Percentiles rank a stretch among this genome's conserved stretches.
These are phyloP conservation scores for Pseudogymnoascus sp. DNA, from an alignment of 2,329 filamentous ascomycete species.

Conservation along the genomic window DNA sequence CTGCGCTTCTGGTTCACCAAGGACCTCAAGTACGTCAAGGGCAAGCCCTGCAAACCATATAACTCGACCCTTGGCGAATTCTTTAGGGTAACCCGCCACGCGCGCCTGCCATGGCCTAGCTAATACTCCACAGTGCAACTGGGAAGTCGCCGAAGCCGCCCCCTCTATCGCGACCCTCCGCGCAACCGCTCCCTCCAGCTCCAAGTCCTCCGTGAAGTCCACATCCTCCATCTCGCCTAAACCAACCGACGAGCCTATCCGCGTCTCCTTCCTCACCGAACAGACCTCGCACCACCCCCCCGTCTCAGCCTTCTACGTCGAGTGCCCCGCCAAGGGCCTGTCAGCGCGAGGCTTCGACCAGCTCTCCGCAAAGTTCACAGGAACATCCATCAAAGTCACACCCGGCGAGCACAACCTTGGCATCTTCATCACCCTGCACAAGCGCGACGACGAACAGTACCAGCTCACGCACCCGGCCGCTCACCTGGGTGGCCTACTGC, in stretches of 20 bases:
- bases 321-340: conserved; percentile 85
- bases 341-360: conserved; percentile 88
- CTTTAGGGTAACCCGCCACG: conserved; percentile 58
- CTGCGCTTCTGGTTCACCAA: conserved; percentile 98
- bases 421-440: conserved; percentile 84
- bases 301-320: conserved; percentile 89
- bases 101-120: not conserved
- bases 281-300: conserved; percentile 97
- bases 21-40: conserved; percentile 97
- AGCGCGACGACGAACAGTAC: conserved; percentile 79
- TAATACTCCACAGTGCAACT: conserved; percentile 63
- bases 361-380: conserved; percentile 94
- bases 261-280: conserved; percentile 89
- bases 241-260: conserved; percentile 44
- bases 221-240: conserved; percentile 28
- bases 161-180: conserved; percentile 45
- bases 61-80: conserved; percentile 97
- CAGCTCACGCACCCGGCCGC: conserved; percentile 93
- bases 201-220: conserved; percentile 26
- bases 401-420: conserved; percentile 91
- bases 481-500: conserved; percentile 77
- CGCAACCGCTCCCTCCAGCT: conserved; percentile 16
- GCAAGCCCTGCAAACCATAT: conserved; percentile 97
- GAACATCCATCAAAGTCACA: conserved; percentile 83
- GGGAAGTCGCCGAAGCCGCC: conserved; percentile 78